These are phyloP conservation scores for Paraphaeosphaeria minitans DNA, from an alignment of 2,329 filamentous ascomycete species.

Conservation along the genomic window DNA sequence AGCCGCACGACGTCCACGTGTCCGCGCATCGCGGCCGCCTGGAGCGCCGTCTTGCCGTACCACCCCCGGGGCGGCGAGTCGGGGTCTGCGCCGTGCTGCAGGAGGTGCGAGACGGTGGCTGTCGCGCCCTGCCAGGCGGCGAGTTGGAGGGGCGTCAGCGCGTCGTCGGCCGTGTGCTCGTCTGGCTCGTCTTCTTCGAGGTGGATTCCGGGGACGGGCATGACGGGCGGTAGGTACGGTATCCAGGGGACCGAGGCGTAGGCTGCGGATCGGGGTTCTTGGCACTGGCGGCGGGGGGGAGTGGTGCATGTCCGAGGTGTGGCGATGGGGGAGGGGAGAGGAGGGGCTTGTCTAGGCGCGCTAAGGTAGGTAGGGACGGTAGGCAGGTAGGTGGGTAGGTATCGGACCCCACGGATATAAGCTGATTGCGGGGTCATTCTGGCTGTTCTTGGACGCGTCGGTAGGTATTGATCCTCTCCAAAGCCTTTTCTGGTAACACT, in stretches of 20 bases:
- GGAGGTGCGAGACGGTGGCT: neutral
- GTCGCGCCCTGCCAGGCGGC: neutral
- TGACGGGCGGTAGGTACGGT: neutral
- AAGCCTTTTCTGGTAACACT: too few relatives aligned
- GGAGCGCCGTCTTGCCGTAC: conserved; percentile 5
- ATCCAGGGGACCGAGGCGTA: too few relatives aligned
- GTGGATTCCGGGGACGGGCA: conserved; percentile 2
- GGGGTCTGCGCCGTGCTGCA: neutral
- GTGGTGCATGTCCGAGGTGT: neutral
- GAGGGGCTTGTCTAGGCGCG: too few relatives aligned
- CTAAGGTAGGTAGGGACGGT: too few relatives aligned
- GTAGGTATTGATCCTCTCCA: too few relatives aligned
- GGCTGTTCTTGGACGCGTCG: too few relatives aligned
- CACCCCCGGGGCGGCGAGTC: neutral
- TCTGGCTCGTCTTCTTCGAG: neutral
- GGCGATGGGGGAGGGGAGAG: neutral
- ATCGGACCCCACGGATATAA: too few relatives aligned
- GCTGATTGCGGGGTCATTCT: too few relatives aligned
- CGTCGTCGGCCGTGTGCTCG: neutral
- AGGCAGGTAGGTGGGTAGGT: neutral
- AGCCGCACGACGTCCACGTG: neutral
- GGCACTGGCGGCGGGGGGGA: neutral
- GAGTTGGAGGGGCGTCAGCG: conserved; percentile 4
- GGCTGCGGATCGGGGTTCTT: neutral
- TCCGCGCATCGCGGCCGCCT: conserved; percentile 1